Base-by-base conservation (phyloP, 768 basidiomycete species). In the Leccinum longicurvipes region DNA sequence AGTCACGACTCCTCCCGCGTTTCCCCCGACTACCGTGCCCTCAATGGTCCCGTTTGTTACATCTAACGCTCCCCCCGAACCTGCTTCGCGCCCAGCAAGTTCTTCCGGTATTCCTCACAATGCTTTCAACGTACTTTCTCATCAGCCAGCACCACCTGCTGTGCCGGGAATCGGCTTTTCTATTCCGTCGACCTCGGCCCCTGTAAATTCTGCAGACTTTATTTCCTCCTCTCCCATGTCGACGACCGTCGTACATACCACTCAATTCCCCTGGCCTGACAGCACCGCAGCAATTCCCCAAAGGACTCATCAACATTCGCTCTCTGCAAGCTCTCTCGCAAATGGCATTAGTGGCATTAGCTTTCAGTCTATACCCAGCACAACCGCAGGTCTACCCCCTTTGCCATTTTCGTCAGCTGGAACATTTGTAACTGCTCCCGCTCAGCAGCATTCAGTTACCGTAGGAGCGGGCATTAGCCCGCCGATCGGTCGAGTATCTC, bases 401-500 rank as follows among this genome's bases (percentile, higher is more conserved):
- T 59, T 72, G 44, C 15, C 63, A 50, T 73, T 73, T 55, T 62
- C 70, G 29, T 58, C 70, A 17, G 57, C 70, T 19, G 72, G 70
- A 58, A 55, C 72, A 34, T 73, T 73, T 53, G 50, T 67, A 41
- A 59, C 61, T 27, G 36, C 70, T 53, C 60, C 70, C 51, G 53
- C 71, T 50, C 70, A 64, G 45, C 25, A 64, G 25, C 67, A 57
- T 41, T 52, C 70, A 49, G 25, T 62, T 47, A 32, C 69, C 6
- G 51, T 50, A 31, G 56, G 63, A 0, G 54, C 63, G 0, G 70
- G 68, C 7, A 72, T 71, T 42, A 73, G 67, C 39, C 68, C 71
- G 3, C 68, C 73, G 28, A 73, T 82, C 51, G 82, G 83, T 29
- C 74, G 82, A 55, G 78, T 84, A 73, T 80, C 81, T 41, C 77